Base-by-base conservation (phyloP, 1,139 yeast genomes). In the Ogataea hybrid region DNA sequence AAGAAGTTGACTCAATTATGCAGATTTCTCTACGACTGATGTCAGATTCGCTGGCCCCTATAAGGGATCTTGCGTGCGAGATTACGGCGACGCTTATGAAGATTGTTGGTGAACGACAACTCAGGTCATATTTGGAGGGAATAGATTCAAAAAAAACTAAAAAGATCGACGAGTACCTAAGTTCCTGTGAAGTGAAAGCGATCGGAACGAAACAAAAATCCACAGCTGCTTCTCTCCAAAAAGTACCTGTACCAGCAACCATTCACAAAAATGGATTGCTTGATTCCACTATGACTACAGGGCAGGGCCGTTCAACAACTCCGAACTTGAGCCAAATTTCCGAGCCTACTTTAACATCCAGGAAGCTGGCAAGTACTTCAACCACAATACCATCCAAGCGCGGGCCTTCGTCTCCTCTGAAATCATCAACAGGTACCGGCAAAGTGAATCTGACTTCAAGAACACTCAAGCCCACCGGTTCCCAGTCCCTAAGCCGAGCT, bases 41-140 rank as follows among this genome's bases (percentile, higher is more conserved):
- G 29, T 71, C 77, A 40, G 98, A 92, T 51, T 82, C 95, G 0
- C 88, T 84, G 58, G 95, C 88, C 45, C 88, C 94, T 1, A 83
- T 88, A 1, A 77, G 98, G 58, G 78, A 82, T 42, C 81, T 83
- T 1, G 84, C 92, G 0, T 83, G 90, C 28, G 89, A 84, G 56
- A 71, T 83, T 56, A 75, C 89, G 35, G 97, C 97, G 5, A 80
- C 85, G 0, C 65, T 90, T 45, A 84, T 87, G 84, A 87, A 86
- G 61, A 75, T 89, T 14, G 73, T 80, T 6, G 96, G 96, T 0
- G 85, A 80, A 54, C 69, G 92, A 40, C 83, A 79, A 39, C 66
- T 89, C 39, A n/a, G n/a, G n/a, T n/a, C n/a, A n/a, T n/a, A n/a
- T n/a, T n/a, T n/a, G n/a, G n/a, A n/a, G n/a, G n/a, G n/a, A n/a